Conservation (phyloP, 2,329 filamentous ascomycete species). For the Aaosphaeria arxii region DNA sequence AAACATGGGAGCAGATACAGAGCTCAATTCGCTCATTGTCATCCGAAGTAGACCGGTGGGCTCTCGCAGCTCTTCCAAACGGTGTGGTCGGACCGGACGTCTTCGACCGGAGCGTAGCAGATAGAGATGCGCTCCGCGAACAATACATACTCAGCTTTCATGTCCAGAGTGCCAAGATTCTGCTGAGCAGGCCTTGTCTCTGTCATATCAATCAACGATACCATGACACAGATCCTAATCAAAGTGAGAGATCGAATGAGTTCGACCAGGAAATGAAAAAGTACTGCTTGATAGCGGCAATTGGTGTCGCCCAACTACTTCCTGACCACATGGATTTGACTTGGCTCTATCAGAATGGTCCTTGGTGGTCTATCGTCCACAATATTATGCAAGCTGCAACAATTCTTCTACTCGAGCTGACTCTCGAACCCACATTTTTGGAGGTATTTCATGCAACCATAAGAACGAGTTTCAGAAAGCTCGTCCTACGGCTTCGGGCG, state of each 20-base stretch:
- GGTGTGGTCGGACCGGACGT: not conserved
- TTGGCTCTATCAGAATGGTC: conserved; percentile 15
- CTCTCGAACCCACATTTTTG: conserved; percentile 9
- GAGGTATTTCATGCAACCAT: not conserved
- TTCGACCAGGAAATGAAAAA: not conserved
- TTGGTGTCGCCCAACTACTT: not conserved
- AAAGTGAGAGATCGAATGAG: not conserved
- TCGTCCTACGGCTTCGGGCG: not conserved
- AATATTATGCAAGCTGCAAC: conserved; percentile 37
- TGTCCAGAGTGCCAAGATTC: conserved; percentile 30
- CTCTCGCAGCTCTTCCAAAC: not conserved
- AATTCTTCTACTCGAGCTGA: conserved; percentile 37
- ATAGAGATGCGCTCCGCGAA: conserved; percentile 9
- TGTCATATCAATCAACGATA: conserved; percentile 12
- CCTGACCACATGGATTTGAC: not conserved
- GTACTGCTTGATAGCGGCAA: not conserved
- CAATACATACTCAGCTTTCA: conserved; percentile 19
- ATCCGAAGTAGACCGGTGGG: conserved; percentile 33
- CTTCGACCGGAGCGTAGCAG: not conserved
- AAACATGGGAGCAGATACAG: conserved; percentile 38
- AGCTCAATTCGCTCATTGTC: conserved; percentile 24
- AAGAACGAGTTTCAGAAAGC: not conserved
- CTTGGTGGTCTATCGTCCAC: conserved; percentile 41
- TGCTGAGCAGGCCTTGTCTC: conserved; percentile 37
- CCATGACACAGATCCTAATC: conserved; percentile 16